Percentiles rank a stretch among this genome's conserved stretches.
Evolutionary conservation across 1,284 basidiomycete species (phyloP).

Genomic region (Trichosporon asahii): DNA sequence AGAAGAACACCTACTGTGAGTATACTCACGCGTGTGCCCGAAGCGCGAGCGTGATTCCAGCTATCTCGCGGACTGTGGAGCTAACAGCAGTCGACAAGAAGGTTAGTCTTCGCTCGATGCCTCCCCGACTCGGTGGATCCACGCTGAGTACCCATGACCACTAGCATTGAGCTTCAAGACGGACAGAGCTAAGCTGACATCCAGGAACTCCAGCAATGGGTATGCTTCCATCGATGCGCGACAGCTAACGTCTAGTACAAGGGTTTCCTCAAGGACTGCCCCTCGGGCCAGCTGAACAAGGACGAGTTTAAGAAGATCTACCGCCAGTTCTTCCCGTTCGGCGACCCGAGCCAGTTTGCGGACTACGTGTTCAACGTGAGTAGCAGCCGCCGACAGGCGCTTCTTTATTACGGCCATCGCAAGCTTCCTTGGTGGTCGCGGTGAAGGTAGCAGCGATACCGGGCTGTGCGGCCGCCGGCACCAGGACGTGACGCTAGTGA

Average conservation of each 20-base stretch:
- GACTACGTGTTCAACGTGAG: slow-evolving; percentile 90
- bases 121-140: not conserved
- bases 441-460: too few relatives aligned
- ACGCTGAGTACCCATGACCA: not conserved
- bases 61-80: too few relatives aligned
- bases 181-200: slow-evolving; percentile 10
- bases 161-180: not conserved
- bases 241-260: slow-evolving; percentile 67
- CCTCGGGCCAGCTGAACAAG: slow-evolving; percentile 94
- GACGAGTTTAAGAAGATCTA: slow-evolving; percentile 96
- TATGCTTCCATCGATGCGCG: slow-evolving; percentile 16
- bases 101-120: slow-evolving; percentile 28
- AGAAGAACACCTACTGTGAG: slow-evolving; percentile 98
- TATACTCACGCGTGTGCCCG: slow-evolving; percentile 22
- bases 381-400: not conserved
- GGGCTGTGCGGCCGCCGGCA: too few relatives aligned
- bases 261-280: slow-evolving; percentile 98
- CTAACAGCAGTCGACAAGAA: slow-evolving; percentile 86
- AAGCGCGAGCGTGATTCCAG: too few relatives aligned
- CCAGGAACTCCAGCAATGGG: slow-evolving; percentile 93
- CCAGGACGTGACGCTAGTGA: too few relatives aligned
- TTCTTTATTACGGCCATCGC: too few relatives aligned
- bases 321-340: slow-evolving; percentile 99
- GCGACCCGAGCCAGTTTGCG: slow-evolving; percentile 93
- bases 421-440: too few relatives aligned